Evolutionary conservation across 306 rosid species (phyloP).

Genomic region (Glycine soja): DNA sequence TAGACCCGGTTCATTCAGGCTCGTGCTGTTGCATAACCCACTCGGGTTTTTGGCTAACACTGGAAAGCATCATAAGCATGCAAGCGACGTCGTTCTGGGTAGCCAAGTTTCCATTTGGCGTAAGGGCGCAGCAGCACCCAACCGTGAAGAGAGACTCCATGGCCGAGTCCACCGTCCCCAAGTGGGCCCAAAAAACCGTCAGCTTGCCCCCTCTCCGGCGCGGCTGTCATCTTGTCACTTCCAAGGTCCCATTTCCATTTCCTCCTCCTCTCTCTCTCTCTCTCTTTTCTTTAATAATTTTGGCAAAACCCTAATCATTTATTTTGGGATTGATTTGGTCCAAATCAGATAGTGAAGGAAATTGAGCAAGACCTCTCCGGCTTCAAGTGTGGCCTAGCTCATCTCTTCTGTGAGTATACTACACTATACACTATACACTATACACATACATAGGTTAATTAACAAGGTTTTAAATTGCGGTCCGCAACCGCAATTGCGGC

Average conservation of each 20-base stretch:
- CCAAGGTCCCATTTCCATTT: constrained; percentile 57
- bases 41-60: not conserved
- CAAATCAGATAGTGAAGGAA: constrained; percentile 73
- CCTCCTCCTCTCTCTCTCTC: not conserved
- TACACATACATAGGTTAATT: too few species aligned
- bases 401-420: constrained; percentile 74
- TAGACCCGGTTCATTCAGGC: too few species aligned
- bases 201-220: constrained; percentile 73
- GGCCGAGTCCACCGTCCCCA: constrained; percentile 64
- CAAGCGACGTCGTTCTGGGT: constrained; percentile 44
- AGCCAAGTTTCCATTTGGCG: constrained; percentile 39
- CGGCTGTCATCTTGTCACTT: constrained; percentile 93
- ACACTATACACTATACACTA: too few species aligned
- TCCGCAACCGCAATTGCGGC: too few species aligned
- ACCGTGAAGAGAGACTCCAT: constrained; percentile 50
- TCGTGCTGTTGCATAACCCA: too few species aligned
- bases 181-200: constrained; percentile 95
- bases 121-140: constrained; percentile 44
- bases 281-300: not conserved
- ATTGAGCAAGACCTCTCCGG: constrained; percentile 81
- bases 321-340: too few species aligned
- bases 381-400: constrained; percentile 94
- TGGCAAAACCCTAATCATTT: constrained; percentile 43
- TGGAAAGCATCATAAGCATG: constrained; percentile 33
- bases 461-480: too few species aligned